A percentile compares a stretch with the other conserved stretches of the same genome.
Evolutionary conservation across 257 asterid species (phyloP).

Genomic region (Gynochthodes officinalis): DNA sequence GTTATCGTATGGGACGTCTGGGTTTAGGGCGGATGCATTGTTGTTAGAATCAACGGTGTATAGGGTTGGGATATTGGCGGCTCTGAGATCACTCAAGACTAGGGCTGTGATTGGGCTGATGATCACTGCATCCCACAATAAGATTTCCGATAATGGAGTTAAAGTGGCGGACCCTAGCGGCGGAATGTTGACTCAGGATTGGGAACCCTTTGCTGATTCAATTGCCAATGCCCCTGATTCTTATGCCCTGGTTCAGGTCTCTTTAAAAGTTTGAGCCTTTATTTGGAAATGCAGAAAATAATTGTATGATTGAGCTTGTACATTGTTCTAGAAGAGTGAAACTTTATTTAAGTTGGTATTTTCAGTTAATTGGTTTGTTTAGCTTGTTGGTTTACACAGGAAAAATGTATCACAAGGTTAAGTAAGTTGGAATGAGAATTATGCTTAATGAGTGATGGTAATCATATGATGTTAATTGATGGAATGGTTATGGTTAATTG

Average conservation of each 20-base stretch:
- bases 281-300: not conserved
- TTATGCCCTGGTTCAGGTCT: conserved; percentile 59
- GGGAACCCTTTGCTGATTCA: conserved; percentile 90
- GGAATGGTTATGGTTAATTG: not conserved
- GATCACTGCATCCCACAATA: conserved; percentile 96
- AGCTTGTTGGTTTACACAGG: not conserved
- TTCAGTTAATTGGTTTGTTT: not conserved
- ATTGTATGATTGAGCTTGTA: not conserved
- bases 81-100: conserved; percentile 74
- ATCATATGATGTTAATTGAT: not conserved
- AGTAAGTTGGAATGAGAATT: not conserved
- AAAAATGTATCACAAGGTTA: too few relatives aligned
- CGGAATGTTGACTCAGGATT: conserved; percentile 91
- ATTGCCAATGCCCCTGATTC: conserved; percentile 74
- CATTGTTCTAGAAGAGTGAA: not conserved
- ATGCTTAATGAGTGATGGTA: not conserved
- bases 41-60: conserved; percentile 71
- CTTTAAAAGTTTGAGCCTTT: not conserved
- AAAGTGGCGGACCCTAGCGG: conserved; percentile 86
- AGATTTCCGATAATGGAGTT: conserved; percentile 74
- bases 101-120: conserved; percentile 63
- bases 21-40: conserved; percentile 75
- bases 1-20: conserved; percentile 86
- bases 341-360: not conserved
- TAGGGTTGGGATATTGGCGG: conserved; percentile 85